phyloP scores from a whole-genome alignment of 225 moss, liverwort and hornwort species.

The Sphagnum contortum region DNA sequence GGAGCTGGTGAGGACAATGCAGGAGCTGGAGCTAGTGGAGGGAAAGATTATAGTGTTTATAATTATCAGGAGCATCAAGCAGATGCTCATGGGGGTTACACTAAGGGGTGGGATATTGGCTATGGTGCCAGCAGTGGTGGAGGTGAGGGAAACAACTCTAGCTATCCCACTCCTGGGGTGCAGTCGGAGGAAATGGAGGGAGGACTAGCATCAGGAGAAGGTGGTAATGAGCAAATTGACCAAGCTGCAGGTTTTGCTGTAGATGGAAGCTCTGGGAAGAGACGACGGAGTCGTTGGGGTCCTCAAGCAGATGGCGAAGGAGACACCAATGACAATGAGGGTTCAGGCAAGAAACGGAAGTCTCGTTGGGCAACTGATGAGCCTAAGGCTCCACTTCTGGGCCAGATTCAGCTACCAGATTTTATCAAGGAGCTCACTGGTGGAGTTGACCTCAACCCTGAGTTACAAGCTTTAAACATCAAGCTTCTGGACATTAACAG shows the following conservation, averaged over 20 bases:
- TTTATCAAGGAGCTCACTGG: constrained; percentile 96
- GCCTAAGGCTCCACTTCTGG: constrained; percentile 64
- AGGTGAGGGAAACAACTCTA: constrained; percentile 16
- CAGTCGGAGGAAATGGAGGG: constrained; percentile 15
- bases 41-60: constrained; percentile 18
- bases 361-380: constrained; percentile 98
- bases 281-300: constrained; percentile 92
- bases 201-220: constrained; percentile 18
- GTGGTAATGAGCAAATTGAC: constrained; percentile 35
- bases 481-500: constrained; percentile 95
- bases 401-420: constrained; percentile 98
- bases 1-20: constrained; percentile 12
- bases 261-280: constrained; percentile 77
- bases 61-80: constrained; percentile 26
- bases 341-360: constrained; percentile 85
- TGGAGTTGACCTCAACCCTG: constrained; percentile 93
- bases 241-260: constrained; percentile 28
- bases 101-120: constrained; percentile 26
- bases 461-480: constrained; percentile 94
- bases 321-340: constrained; percentile 69
- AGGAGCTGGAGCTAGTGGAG: constrained; percentile 4
- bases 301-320: constrained; percentile 86
- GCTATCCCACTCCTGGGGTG: constrained; percentile 13
- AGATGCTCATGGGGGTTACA: constrained; percentile 27
- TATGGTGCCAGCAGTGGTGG: constrained; percentile 14